Evolutionary conservation across 768 basidiomycete genomes (phyloP).

Genomic region (Tricholoma sp.): DNA sequence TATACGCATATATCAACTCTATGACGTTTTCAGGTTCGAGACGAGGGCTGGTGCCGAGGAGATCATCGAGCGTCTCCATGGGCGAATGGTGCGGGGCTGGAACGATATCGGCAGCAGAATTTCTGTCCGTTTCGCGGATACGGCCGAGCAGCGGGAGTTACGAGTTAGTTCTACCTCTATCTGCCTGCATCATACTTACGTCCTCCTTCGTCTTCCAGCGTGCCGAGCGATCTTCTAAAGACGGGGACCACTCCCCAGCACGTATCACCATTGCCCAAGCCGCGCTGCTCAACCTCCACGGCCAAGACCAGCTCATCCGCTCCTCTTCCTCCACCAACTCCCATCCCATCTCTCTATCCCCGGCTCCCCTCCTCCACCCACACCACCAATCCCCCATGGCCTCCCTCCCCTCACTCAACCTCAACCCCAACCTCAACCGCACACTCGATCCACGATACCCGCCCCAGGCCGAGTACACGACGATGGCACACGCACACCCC

Average conservation of each 20-base stretch:
- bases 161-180: slow-evolving; percentile 41
- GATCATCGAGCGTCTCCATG: slow-evolving; percentile 72
- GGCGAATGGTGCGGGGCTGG: slow-evolving; percentile 76
- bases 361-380: not conserved
- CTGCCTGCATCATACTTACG: not conserved
- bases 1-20: slow-evolving; percentile 4
- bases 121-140: slow-evolving; percentile 78
- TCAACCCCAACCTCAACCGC: slow-evolving; percentile 1
- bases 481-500: slow-evolving; percentile 14
- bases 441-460: slow-evolving; percentile 1
- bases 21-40: slow-evolving; percentile 48
- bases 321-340: not conserved
- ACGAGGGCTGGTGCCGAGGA: slow-evolving; percentile 70
- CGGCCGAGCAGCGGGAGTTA: slow-evolving; percentile 70
- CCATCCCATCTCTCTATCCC: slow-evolving; percentile 7
- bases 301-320: slow-evolving; percentile 43
- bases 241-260: slow-evolving; percentile 58
- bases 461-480: slow-evolving; percentile 16
- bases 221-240: slow-evolving; percentile 52
- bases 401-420: not conserved
- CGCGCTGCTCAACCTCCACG: slow-evolving; percentile 68
- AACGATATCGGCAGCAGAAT: slow-evolving; percentile 73
- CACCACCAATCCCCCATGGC: not conserved
- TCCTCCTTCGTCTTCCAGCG: slow-evolving; percentile 35
- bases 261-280: slow-evolving; percentile 77